These are phyloP conservation scores for Coemansia sp. DNA, from an alignment of 192 early-diverging fungal genomes.

Conservation along the genomic window DNA sequence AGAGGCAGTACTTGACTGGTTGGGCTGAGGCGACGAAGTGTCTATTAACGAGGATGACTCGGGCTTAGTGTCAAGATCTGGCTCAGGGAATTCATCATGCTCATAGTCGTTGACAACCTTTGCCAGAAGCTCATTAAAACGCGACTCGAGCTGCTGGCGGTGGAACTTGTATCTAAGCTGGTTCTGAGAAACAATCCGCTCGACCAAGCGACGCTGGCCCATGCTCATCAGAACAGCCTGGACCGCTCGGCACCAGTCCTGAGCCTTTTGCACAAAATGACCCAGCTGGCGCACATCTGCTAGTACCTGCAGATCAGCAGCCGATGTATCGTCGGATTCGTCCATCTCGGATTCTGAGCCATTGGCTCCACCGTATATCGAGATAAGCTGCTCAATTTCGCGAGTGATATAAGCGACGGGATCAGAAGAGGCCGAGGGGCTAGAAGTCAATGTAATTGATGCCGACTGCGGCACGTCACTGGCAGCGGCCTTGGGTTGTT, in stretches of 20 bases:
- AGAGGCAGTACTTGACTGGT: neutral
- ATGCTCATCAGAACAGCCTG: constrained; percentile 43
- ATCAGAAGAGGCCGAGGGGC: neutral
- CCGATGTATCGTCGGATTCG: neutral
- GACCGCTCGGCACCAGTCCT: constrained; percentile 43
- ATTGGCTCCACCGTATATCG: constrained; percentile 3
- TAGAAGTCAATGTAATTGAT: neutral
- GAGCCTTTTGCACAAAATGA: constrained; percentile 47
- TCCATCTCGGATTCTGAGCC: constrained; percentile 1
- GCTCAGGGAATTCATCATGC: neutral
- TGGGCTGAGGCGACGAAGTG: neutral
- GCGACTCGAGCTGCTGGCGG: constrained; percentile 24
- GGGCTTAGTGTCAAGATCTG: neutral
- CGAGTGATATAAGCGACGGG: constrained; percentile 16
- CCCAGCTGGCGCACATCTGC: constrained; percentile 49
- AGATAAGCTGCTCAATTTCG: constrained; percentile 36
- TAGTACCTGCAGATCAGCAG: constrained; percentile 32
- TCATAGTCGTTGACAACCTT: neutral
- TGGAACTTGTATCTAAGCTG: constrained; percentile 34
- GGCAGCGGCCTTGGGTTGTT: neutral
- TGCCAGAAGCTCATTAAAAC: constrained; percentile 22
- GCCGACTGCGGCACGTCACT: neutral
- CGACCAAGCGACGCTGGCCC: constrained; percentile 26
- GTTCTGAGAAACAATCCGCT: constrained; percentile 22
- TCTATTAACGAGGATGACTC: neutral